phyloP scores from a whole-genome alignment of 108 stramenopile genomes.

The Cyclotella atomus region DNA sequence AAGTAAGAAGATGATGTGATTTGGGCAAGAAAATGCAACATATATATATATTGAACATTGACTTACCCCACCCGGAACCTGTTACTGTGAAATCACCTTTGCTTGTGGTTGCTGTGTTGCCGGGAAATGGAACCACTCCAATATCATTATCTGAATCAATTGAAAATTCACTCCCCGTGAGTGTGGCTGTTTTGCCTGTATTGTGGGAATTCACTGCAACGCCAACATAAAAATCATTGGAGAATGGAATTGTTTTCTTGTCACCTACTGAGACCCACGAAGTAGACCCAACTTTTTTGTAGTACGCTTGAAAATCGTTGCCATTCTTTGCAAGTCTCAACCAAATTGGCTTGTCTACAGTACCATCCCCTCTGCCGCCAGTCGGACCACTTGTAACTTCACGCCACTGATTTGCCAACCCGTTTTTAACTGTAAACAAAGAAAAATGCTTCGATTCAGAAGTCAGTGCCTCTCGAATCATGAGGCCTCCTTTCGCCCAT shows the following conservation, averaged over 20 bases:
- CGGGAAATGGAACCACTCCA: not conserved
- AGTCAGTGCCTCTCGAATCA: constrained; percentile 19
- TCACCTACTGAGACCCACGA: not conserved
- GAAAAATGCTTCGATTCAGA: not conserved
- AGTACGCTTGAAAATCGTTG: not conserved
- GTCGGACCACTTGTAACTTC: not conserved
- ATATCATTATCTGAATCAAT: no score
- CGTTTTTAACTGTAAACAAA: constrained; percentile 15
- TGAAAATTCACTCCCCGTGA: no score
- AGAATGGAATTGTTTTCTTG: not conserved
- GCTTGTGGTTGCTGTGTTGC: no score
- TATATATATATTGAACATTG: no score
- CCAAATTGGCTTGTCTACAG: not conserved
- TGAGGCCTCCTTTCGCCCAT: constrained; percentile 8
- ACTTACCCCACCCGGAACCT: not conserved
- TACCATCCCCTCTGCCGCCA: no score
- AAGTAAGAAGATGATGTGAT: not conserved
- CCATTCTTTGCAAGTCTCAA: not conserved
- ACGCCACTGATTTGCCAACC: constrained; percentile 24
- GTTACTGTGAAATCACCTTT: not conserved
- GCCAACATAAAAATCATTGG: not conserved
- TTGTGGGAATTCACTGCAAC: not conserved
- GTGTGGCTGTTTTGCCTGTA: not conserved
- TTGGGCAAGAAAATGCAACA: no score
- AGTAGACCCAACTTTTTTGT: not conserved